A percentile compares a stretch with the other conserved stretches of the same genome.
Evolutionary conservation across 2,329 filamentous ascomycete genomes (phyloP).

Genomic region (Pseudogymnoascus sp.): DNA sequence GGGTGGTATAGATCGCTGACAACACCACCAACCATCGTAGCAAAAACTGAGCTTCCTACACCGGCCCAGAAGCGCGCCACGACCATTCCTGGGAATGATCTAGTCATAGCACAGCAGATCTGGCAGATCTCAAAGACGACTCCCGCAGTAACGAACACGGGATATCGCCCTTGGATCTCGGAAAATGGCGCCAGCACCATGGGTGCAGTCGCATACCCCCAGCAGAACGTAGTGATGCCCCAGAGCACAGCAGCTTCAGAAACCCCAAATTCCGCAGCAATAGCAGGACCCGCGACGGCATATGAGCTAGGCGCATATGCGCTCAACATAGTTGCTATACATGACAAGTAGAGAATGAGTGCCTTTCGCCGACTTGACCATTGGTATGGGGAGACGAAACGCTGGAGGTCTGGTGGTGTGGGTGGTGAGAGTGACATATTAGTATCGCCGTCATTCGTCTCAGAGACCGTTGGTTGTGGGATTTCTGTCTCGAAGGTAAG

Average conservation of each 20-base stretch:
- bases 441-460: slow-evolving; percentile 3
- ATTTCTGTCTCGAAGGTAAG: slow-evolving; percentile 26
- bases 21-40: slow-evolving; percentile 83
- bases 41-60: slow-evolving; percentile 67
- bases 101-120: slow-evolving; percentile 64
- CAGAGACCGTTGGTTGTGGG: slow-evolving; percentile 19
- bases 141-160: slow-evolving; percentile 70
- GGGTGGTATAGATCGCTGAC: slow-evolving; percentile 79
- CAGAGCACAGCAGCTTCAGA: slow-evolving; percentile 56
- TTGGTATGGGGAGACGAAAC: slow-evolving; percentile 60
- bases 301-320: slow-evolving; percentile 78
- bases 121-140: slow-evolving; percentile 63
- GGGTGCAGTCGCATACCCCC: slow-evolving; percentile 72
- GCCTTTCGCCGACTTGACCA: slow-evolving; percentile 66
- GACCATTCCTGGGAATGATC: slow-evolving; percentile 63
- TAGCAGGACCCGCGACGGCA: slow-evolving; percentile 57
- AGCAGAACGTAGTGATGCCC: slow-evolving; percentile 75
- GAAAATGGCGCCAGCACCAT: slow-evolving; percentile 85
- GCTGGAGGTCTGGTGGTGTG: slow-evolving; percentile 53
- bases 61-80: slow-evolving; percentile 69
- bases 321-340: slow-evolving; percentile 65
- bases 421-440: slow-evolving; percentile 30
- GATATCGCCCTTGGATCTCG: slow-evolving; percentile 78
- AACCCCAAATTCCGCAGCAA: slow-evolving; percentile 58
- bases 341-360: slow-evolving; percentile 64